Base-by-base conservation (phyloP, 2,329 filamentous ascomycete genomes). In the Colletotrichum phormii region DNA sequence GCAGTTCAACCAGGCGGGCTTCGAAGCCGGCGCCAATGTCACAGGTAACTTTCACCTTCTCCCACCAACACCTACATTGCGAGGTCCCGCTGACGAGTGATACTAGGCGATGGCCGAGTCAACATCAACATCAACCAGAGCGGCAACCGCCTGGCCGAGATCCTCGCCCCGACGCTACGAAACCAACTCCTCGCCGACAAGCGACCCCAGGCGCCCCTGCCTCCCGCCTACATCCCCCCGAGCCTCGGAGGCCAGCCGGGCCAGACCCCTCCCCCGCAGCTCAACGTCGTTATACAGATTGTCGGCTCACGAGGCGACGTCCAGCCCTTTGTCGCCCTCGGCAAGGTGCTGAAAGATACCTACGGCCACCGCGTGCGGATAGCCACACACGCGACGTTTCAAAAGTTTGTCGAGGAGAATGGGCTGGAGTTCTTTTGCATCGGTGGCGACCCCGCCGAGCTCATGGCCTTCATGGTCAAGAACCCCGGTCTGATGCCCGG, bases 391-490 rank as follows among this genome's bases (percentile, higher is more conserved):
- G 82, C 88, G 4, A 90, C 87, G 2, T 95, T 95, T 76, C 86
- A 90, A 75, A 81, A 85, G 0, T 94, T 95, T 75, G 90, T 95
- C 4, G 88, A 91, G 72, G 89, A 93, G 64, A 91, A 91, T 79
- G 92, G 88, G 0, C 86, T 95, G 15, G 93, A 95, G 77, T 95
- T 95, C 81, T 95, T 93, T 81, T 89, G 84, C 74, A 93, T 95
- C 64, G 92, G 93, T n/a, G 93, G 93, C 3, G 92, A 95, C 79
- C 93, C 93, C 1, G 88, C 91, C 1, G 89, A 93, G 77, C 85
- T 95, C 55, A 95, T 95, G 93, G 94, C 94, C 3, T 97, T 96
- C 78, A 97, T 97, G 94, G 94, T 97, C 58, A 95, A 95, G 81
- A 93, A 97, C 76, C 94, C 95, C 0, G 94, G 94, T 0, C 85